Evolutionary conservation across 805 yeast species (phyloP), one percentile per base, ranked within the genome.

Genomic region (Maudiozyma serrabonitensis): DNA sequence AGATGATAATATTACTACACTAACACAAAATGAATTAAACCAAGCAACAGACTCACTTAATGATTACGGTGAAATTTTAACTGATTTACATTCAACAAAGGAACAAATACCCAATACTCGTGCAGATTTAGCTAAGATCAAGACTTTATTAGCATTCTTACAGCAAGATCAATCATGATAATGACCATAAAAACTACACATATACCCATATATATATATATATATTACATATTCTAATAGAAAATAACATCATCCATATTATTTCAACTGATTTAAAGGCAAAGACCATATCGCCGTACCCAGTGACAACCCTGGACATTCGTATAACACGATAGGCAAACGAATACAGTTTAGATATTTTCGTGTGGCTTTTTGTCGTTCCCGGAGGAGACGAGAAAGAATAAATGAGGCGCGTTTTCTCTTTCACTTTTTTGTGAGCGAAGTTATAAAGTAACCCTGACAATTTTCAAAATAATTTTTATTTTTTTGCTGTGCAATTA

Each of bases 31-130:
- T 28, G 32, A 28, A 4, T 11, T 28, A 9, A 28, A 28, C 35
- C 9, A 13, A 32, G n/a, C 15, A 35, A n/a, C 19, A 35, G 15
- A 35, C 15, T 9, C 12, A 28, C 32, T 28, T 28, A 28, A 28
- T 9, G 32, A 28, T 28, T 28, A 28, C 12, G 32, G 32, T 28
- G 32, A 28, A 11, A 35, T 35, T 6, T 35, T 35, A 35, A 35
- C 38, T n/a, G 16, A 35, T 9, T 56, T 52, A 21, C 37, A 51
- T 19, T 46, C 45, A 5, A 49, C 54, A 1, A 49, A 52, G 18
- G 50, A 55, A 45, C 45, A 46, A 16, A 52, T 66, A 18, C 69
- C 70, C 7, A 42, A 52, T 6, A 62, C 62, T 21, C 50, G 67
- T 15, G 49, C 54, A 2, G 61, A 62, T 23, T 43, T 65, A 9